Evolutionary conservation across 1,284 basidiomycete species (phyloP).

Genomic region (Amylostereum areolatum): DNA sequence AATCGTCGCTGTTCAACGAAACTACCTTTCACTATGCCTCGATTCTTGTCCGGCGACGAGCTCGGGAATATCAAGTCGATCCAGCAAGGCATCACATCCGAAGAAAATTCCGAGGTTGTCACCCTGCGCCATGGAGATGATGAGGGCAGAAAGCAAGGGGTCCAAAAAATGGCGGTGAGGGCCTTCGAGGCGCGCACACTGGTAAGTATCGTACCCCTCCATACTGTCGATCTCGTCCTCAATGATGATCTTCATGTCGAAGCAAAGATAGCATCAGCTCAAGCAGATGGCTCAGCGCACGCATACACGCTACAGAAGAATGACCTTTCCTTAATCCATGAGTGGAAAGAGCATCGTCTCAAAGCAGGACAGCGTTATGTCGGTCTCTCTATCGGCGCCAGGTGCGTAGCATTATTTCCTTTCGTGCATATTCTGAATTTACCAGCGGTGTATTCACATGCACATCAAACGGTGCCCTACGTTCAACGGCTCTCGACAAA

Average conservation of each 20-base stretch:
- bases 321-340: constrained; percentile 28
- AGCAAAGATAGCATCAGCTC: constrained; percentile 57
- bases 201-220: constrained; percentile 26
- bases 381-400: constrained; percentile 44
- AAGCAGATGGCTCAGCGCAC: constrained; percentile 48
- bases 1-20: too few relatives aligned
- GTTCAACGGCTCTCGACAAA: constrained; percentile 32
- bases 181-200: constrained; percentile 21
- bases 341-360: constrained; percentile 63
- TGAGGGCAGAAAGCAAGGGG: constrained; percentile 28
- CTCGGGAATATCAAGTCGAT: constrained; percentile 65
- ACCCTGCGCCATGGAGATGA: constrained; percentile 29
- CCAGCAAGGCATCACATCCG: constrained; percentile 27
- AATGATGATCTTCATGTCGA: constrained; percentile 14
- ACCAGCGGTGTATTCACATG: constrained; percentile 56
- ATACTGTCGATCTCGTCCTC: not conserved
- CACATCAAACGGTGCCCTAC: constrained; percentile 67
- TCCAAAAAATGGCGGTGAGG: constrained; percentile 34
- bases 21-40: constrained; percentile 38
- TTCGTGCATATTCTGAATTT: not conserved
- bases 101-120: constrained; percentile 19
- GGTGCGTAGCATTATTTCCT: constrained; percentile 26
- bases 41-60: constrained; percentile 67
- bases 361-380: constrained; percentile 50
- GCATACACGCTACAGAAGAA: constrained; percentile 38